Evolutionary conservation across 2,329 filamentous ascomycete genomes (phyloP).

Genomic region (Nannizziopsis arthrosporioides): DNA sequence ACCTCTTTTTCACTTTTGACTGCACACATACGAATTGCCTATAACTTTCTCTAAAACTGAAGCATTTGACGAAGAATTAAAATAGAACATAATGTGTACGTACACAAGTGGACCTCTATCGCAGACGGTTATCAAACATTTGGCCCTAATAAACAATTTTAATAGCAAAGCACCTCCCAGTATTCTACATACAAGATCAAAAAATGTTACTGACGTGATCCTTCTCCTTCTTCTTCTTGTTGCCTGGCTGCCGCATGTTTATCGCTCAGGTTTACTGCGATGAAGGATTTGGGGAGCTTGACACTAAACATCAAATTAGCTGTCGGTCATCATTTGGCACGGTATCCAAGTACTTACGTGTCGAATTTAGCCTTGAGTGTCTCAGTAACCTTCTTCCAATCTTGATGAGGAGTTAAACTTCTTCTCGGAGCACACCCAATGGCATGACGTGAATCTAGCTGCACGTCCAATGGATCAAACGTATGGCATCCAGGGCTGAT

Average conservation of each 20-base stretch:
- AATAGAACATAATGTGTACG: too few relatives aligned
- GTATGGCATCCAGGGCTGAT: conserved; percentile 94
- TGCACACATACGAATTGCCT: too few relatives aligned
- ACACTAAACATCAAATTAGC: conserved; percentile 26
- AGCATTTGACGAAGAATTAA: too few relatives aligned
- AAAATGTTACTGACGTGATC: background rate
- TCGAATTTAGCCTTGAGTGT: conserved; percentile 90
- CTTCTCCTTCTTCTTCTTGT: conserved; percentile 9
- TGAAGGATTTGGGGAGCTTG: conserved; percentile 41
- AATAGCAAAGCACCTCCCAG: conserved; percentile 2
- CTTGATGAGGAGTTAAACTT: conserved; percentile 76
- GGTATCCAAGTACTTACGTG: conserved; percentile 49
- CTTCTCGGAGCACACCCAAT: conserved; percentile 88
- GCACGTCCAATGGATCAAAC: conserved; percentile 89
- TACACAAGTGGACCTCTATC: too few relatives aligned
- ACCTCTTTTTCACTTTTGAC: too few relatives aligned
- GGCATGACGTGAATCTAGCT: conserved; percentile 89
- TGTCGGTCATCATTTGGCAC: background rate
- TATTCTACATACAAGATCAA: background rate
- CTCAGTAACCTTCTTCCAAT: conserved; percentile 97
- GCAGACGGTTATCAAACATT: too few relatives aligned
- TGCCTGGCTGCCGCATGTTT: conserved; percentile 28
- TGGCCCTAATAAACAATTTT: too few relatives aligned
- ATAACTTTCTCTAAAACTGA: too few relatives aligned
- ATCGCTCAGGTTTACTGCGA: conserved; percentile 42